Evolutionary conservation across 768 basidiomycete species (phyloP), one percentile per base, ranked within the genome.

Genomic region (Mycena polygramma): DNA sequence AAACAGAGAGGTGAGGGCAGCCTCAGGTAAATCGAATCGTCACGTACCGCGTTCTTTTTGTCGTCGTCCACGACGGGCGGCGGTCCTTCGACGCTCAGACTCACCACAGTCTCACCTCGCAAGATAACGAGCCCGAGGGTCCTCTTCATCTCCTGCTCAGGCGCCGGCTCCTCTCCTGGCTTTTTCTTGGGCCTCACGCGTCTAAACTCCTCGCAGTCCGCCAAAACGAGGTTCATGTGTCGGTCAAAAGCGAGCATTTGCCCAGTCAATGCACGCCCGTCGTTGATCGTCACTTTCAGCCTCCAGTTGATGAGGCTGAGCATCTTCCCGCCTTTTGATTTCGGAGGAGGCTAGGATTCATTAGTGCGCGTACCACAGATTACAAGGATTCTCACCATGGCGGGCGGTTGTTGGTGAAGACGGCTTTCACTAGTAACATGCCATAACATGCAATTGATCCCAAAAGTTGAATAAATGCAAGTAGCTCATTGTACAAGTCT

Each of bases 161-260:
- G 89, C 9, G 88, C 90, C 6, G 90, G 87, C 79, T 92, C 94
- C 82, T 90, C 91, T 35, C 94, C 94, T 17, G 89, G 79, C 84
- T 97, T 94, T 86, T 96, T 96, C 87, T 99, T 98, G 46, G 93
- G 93, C 73, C 94, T 85, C 49, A 99, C 91, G 73, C 94, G 91
- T 76, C 98, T 85, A 79, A 99, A 99, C 82, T 99, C 98, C 82
- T 99, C 98, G 78, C 97, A 98, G 76, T 99, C 98, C 19, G 97
- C 96, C 63, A 99, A 84, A 53, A 99, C 98, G 75, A 99, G 87
- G 84, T 99, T 99, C 98, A 99, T 99, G 83, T 99, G 98, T 78
- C 94, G 92, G 85, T 99, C 98, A 80, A 98, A 99, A 61, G 98
- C 98, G 80, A 99, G 93, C 95, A 99, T 98, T 84, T 99, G 98